Conservation (phyloP, 352 stramenopile species). For the Phytopythium cucurbitacearum region DNA sequence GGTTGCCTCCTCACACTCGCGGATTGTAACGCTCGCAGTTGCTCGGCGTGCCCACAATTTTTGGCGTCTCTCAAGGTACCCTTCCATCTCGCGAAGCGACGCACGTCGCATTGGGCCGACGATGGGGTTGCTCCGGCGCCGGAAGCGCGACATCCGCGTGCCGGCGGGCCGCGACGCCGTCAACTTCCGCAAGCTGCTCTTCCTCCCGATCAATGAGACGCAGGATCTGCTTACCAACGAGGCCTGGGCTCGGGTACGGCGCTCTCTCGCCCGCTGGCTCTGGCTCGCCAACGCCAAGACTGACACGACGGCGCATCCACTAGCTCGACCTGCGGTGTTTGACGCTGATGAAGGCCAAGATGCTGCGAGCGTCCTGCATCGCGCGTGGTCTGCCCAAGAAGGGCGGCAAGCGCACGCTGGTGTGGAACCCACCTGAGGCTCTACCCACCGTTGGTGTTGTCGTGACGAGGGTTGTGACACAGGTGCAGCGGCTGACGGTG, state of each 20-base stretch:
- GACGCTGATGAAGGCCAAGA: slow-evolving; percentile 81
- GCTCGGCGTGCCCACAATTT: too few species aligned
- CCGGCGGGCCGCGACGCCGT: slow-evolving; percentile 66
- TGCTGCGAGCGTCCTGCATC: slow-evolving; percentile 74
- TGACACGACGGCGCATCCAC: neutral
- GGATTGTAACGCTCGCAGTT: too few species aligned
- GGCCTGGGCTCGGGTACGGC: slow-evolving; percentile 62
- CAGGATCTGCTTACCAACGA: slow-evolving; percentile 60
- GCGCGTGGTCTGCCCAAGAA: slow-evolving; percentile 53
- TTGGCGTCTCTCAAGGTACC: too few species aligned
- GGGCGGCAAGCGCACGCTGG: slow-evolving; percentile 61
- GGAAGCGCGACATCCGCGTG: slow-evolving; percentile 64
- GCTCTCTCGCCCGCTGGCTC: neutral
- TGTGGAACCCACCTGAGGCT: slow-evolving; percentile 3
- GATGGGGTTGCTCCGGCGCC: slow-evolving; percentile 63
- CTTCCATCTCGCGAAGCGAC: too few species aligned
- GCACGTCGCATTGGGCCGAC: neutral
- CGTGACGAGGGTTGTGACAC: neutral
- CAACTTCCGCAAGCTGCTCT: slow-evolving; percentile 79
- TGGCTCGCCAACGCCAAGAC: neutral
- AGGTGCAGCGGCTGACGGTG: slow-evolving; percentile 45
- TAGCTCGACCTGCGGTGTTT: slow-evolving; percentile 78
- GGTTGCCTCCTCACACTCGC: too few species aligned
- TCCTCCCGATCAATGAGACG: slow-evolving; percentile 62
- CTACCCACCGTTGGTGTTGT: too few species aligned